A percentile compares a stretch with the other conserved stretches of the same genome.
phyloP scores from a whole-genome alignment of 2,329 filamentous ascomycete genomes.

The Tolypocladium album region DNA sequence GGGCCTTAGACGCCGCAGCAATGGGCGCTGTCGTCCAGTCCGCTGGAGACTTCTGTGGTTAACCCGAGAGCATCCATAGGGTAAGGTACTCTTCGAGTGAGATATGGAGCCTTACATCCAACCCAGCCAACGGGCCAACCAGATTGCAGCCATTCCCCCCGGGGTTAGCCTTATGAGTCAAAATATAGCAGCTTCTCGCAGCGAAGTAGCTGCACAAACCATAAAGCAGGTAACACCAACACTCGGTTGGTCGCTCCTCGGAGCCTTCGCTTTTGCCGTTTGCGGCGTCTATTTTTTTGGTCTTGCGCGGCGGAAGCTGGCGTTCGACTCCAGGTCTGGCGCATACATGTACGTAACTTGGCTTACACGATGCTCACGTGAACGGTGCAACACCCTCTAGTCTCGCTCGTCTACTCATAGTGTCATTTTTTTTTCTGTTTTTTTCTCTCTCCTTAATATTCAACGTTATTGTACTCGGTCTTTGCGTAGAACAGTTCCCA shows the following conservation, averaged over 20 bases:
- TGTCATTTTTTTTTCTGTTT: not conserved
- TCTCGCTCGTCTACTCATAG: not conserved
- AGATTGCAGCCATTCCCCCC: not conserved
- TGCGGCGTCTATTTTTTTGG: not conserved
- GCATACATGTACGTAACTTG: too few relatives aligned
- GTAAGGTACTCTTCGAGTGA: too few relatives aligned
- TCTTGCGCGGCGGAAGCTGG: not conserved
- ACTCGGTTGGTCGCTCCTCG: not conserved
- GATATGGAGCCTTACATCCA: too few relatives aligned
- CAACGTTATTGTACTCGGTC: too few relatives aligned
- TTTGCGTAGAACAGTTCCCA: too few relatives aligned
- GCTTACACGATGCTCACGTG: not conserved
- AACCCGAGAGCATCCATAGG: too few relatives aligned
- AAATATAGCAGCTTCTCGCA: not conserved
- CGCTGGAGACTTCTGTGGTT: not conserved
- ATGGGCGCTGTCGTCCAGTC: not conserved
- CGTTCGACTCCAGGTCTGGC: not conserved
- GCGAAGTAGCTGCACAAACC: not conserved
- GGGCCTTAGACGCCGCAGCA: not conserved
- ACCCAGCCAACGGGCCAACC: not conserved
- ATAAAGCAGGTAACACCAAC: not conserved
- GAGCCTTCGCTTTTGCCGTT: not conserved
- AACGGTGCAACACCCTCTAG: not conserved
- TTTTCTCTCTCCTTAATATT: too few relatives aligned
- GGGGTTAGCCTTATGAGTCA: not conserved